Evolutionary conservation across 1,139 yeast species (phyloP).

Genomic region (Candida sojae): DNA sequence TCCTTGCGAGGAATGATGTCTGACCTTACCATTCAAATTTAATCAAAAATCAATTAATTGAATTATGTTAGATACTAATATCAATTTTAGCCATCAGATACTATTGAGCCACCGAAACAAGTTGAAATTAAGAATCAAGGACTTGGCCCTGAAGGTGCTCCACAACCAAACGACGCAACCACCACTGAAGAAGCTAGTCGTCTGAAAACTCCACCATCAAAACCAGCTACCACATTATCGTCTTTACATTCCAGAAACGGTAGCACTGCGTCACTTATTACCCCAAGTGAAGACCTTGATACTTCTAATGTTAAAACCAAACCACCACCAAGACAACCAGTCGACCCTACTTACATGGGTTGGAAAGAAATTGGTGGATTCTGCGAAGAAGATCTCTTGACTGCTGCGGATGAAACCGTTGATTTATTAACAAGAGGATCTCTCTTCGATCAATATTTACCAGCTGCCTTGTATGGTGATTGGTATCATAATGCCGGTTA

Average conservation of each 20-base stretch:
- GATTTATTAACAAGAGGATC: conserved; percentile 71
- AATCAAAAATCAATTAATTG: no score
- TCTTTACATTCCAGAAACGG: conserved; percentile 3
- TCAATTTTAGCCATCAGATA: conserved; percentile 12
- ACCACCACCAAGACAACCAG: conserved; percentile 54
- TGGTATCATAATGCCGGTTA: conserved; percentile 91
- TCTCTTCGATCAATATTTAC: conserved; percentile 67
- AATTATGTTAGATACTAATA: no score
- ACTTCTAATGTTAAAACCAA: conserved; percentile 32
- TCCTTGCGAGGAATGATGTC: neutral
- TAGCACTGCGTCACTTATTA: conserved; percentile 9
- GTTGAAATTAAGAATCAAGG: conserved; percentile 12
- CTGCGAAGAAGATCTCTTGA: conserved; percentile 66
- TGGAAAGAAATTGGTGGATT: conserved; percentile 95
- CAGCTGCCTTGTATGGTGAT: conserved; percentile 79
- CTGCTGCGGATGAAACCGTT: conserved; percentile 67
- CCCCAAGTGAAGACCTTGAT: conserved; percentile 39
- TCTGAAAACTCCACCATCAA: neutral
- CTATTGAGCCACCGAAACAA: conserved; percentile 13
- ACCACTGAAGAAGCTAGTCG: neutral
- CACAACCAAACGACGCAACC: neutral
- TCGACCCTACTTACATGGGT: conserved; percentile 73
- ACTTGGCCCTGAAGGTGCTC: conserved; percentile 9
- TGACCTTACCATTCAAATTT: no score
- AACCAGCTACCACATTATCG: neutral